phyloP scores from a whole-genome alignment of 768 basidiomycete species.

The Infundibulicybe gibba region DNA sequence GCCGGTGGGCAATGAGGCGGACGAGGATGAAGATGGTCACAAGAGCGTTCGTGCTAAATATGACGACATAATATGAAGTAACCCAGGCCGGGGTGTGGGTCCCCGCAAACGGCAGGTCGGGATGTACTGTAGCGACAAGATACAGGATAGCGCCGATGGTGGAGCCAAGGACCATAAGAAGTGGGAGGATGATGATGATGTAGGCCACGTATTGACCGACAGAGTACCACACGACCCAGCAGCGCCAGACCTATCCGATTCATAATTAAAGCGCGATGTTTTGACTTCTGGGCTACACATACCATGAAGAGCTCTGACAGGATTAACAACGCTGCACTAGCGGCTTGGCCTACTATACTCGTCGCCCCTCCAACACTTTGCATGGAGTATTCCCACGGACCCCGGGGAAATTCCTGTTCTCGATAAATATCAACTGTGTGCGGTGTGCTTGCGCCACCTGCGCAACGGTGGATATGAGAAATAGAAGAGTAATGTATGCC shows the following conservation, averaged over 20 bases:
- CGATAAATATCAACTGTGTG: conserved; percentile 5
- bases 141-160: too few relatives aligned
- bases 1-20: too few relatives aligned
- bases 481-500: conserved; percentile 1
- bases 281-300: background rate
- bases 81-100: too few relatives aligned
- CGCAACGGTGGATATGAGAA: conserved; percentile 1
- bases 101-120: too few relatives aligned
- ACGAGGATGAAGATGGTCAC: too few relatives aligned
- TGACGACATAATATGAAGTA: too few relatives aligned
- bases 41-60: too few relatives aligned
- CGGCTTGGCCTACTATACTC: conserved; percentile 7
- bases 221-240: background rate
- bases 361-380: background rate
- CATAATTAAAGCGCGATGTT: background rate
- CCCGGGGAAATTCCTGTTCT: conserved; percentile 10
- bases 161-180: too few relatives aligned
- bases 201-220: too few relatives aligned
- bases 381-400: background rate
- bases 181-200: too few relatives aligned
- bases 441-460: conserved; percentile 1
- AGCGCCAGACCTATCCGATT: conserved; percentile 3
- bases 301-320: conserved; percentile 18
- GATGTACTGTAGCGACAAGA: too few relatives aligned
- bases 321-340: conserved; percentile 20